phyloP scores from a whole-genome alignment of 2,329 filamentous ascomycete genomes.

The Paracorniculantispora psalliotae region DNA sequence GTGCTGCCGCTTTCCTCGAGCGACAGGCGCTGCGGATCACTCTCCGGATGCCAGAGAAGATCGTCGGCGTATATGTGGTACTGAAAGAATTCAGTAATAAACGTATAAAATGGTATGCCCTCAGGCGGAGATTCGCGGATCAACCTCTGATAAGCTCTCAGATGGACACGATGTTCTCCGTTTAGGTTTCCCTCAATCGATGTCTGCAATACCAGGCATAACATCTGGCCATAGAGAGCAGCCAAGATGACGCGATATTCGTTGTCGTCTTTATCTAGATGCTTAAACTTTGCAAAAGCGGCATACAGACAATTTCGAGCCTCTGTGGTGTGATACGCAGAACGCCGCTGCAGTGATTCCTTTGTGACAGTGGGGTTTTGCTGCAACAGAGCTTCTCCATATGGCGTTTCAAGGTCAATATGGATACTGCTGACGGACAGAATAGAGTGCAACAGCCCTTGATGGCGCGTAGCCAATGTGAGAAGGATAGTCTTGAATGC shows the following conservation, averaged over 20 bases:
- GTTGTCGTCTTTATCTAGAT: constrained; percentile 37
- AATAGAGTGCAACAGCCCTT: constrained; percentile 85
- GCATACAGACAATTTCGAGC: constrained; percentile 49
- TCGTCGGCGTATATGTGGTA: constrained; percentile 71
- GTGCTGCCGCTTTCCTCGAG: constrained; percentile 33
- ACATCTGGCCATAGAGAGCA: constrained; percentile 57
- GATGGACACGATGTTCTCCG: constrained; percentile 75
- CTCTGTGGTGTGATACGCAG: constrained; percentile 51
- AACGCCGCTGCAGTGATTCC: constrained; percentile 44
- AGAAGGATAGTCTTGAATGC: constrained; percentile 82
- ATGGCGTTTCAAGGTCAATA: constrained; percentile 54
- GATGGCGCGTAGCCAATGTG: constrained; percentile 73
- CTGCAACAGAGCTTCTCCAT: constrained; percentile 48
- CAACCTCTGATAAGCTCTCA: constrained; percentile 68
- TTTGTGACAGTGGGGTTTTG: constrained; percentile 44
- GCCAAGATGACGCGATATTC: constrained; percentile 44
- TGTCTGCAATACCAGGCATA: constrained; percentile 56
- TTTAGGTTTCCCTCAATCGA: constrained; percentile 50
- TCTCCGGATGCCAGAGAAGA: constrained; percentile 46
- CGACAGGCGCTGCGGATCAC: constrained; percentile 32
- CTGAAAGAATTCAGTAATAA: constrained; percentile 75
- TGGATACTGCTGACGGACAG: constrained; percentile 79
- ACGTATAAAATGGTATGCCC: constrained; percentile 59
- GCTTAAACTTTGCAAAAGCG: constrained; percentile 37
- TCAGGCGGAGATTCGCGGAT: constrained; percentile 57